A percentile compares a stretch with the other conserved stretches of the same genome.
These are phyloP conservation scores for Taiwanofungus camphoratus DNA, from an alignment of 1,284 basidiomycete species.

Conservation along the genomic window DNA sequence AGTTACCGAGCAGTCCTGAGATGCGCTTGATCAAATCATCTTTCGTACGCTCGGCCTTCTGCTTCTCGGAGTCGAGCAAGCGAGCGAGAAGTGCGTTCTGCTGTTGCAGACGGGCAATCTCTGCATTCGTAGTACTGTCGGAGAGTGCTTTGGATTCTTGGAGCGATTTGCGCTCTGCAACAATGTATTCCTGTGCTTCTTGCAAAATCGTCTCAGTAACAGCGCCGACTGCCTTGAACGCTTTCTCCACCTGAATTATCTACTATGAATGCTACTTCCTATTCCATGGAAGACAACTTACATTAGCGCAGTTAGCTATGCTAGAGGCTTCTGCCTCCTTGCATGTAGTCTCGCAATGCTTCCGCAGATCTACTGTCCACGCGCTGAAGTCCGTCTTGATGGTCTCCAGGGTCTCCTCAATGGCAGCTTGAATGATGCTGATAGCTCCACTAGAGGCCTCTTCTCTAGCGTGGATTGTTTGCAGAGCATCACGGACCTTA, in stretches of 20 bases:
- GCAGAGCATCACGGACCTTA: slow-evolving; percentile 50
- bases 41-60: slow-evolving; percentile 59
- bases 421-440: slow-evolving; percentile 36
- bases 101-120: slow-evolving; percentile 60
- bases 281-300: slow-evolving; percentile 22
- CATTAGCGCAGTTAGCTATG: slow-evolving; percentile 38
- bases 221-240: slow-evolving; percentile 43
- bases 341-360: slow-evolving; percentile 43
- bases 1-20: slow-evolving; percentile 65
- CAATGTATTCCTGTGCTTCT: slow-evolving; percentile 54
- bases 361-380: slow-evolving; percentile 50
- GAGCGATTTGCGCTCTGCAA: slow-evolving; percentile 47
- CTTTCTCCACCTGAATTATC: slow-evolving; percentile 41
- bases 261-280: slow-evolving; percentile 1
- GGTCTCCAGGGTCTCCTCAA: slow-evolving; percentile 48
- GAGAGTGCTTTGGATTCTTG: slow-evolving; percentile 46
- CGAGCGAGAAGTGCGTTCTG: slow-evolving; percentile 69
- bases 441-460: slow-evolving; percentile 50
- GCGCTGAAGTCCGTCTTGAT: slow-evolving; percentile 46
- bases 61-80: slow-evolving; percentile 63
- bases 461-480: slow-evolving; percentile 54
- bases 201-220: slow-evolving; percentile 57
- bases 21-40: slow-evolving; percentile 71
- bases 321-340: slow-evolving; percentile 39
- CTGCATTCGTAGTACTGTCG: slow-evolving; percentile 46